phyloP scores from a whole-genome alignment of 2,329 filamentous ascomycete genomes.

The Fonsecaea multimorphosa region DNA sequence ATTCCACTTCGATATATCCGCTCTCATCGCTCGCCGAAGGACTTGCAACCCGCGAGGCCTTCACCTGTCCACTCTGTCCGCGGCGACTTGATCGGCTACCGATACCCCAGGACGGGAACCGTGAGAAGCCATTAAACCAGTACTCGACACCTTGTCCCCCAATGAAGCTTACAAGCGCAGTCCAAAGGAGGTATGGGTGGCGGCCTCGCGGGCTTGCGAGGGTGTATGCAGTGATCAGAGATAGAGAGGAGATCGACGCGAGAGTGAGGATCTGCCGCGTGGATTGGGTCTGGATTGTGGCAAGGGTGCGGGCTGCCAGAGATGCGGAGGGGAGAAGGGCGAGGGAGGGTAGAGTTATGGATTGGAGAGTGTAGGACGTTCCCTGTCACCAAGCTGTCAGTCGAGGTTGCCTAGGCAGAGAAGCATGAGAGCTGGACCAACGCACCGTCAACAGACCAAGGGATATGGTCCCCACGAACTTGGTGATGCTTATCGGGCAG shows the following conservation, averaged over 20 bases:
- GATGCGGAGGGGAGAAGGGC: slow-evolving; percentile 78
- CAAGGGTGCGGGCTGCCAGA: slow-evolving; percentile 72
- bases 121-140: slow-evolving; percentile 72
- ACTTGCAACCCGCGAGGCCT: slow-evolving; percentile 21
- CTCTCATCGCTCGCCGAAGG: slow-evolving; percentile 33
- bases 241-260: slow-evolving; percentile 70
- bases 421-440: slow-evolving; percentile 32
- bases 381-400: slow-evolving; percentile 62
- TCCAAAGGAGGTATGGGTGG: slow-evolving; percentile 92
- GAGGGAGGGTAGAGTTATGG: slow-evolving; percentile 78
- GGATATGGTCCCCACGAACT: slow-evolving; percentile 91
- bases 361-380: slow-evolving; percentile 82
- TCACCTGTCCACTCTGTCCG: slow-evolving; percentile 9
- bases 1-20: slow-evolving; percentile 37
- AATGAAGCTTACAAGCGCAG: slow-evolving; percentile 65
- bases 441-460: slow-evolving; percentile 86
- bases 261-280: slow-evolving; percentile 71
- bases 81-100: slow-evolving; percentile 9
- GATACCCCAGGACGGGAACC: slow-evolving; percentile 52
- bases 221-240: slow-evolving; percentile 77
- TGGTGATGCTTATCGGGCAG: slow-evolving; percentile 75
- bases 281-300: slow-evolving; percentile 68
- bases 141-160: slow-evolving; percentile 65
- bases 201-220: slow-evolving; percentile 75
- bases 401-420: slow-evolving; percentile 1